Base-by-base conservation (phyloP, 2,329 filamentous ascomycete genomes). In the Diaporthe citriasiana region DNA sequence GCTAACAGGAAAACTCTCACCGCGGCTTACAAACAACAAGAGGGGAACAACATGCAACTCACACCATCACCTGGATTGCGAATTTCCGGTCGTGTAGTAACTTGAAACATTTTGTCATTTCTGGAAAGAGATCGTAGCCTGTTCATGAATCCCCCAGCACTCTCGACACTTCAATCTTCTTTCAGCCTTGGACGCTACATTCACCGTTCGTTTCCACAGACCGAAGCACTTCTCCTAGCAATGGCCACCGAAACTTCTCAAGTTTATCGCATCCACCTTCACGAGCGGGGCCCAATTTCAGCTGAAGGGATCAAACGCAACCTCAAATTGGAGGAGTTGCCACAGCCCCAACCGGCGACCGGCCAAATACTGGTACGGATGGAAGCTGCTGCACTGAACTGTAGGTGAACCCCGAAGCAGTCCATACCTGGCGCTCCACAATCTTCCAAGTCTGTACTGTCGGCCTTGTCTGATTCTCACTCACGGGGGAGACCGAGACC, bases 281-380 rank as follows among this genome's bases (percentile, higher is more conserved):
- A 53, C 5, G 63, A 68, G 47, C 45, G 63, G 13, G 63, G 63
- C 0, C n/a, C 45, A 22, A 22, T 33, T 47, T 68, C 63, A 19
- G 15, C 17, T 13, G 63, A 53, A 9, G 33, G 47, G 6, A 68
- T 53, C 2, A 27, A 22, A 53, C 33, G 47, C 4, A 68, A 68
- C n/a, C 45, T 68, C 47, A 40, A 53, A 15, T 30, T 68, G 33
- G 63, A 68, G 8, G 63, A 53, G 45, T 33, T 68, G 0, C 47
- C 63, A 22, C 53, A 53, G 47, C 47, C 47, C 22, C 63, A 53
- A 15, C 47, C 47, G 4, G 4, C 8, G 17, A 1, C 33, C 8
- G 63, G 63, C 22, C 63, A 68, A 33, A n/a, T 68, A 3, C n/a
- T 68, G n/a, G 63, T 68, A n/a, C 63, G 63, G 47, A 68, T 68